Percentiles rank a stretch among this genome's conserved stretches.
Conservation (phyloP, 2,329 filamentous ascomycete species). For the Nemania serpens region DNA sequence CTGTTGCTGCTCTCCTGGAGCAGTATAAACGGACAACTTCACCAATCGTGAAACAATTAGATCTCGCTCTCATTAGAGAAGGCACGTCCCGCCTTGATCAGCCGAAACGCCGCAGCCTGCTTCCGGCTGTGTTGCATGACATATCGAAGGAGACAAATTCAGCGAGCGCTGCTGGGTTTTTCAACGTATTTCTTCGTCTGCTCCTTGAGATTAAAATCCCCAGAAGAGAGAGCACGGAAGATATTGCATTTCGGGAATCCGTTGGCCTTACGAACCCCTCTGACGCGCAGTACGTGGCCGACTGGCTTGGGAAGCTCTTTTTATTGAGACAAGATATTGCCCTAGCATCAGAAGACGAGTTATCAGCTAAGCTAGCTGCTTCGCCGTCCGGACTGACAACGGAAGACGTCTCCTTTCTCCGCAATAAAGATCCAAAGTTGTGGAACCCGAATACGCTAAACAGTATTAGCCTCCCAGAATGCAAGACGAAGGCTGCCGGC, state of each 20-base stretch:
- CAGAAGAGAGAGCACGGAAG: conserved; percentile 76
- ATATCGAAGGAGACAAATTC: conserved; percentile 64
- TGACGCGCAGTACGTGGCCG: conserved; percentile 75
- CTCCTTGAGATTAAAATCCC: conserved; percentile 75
- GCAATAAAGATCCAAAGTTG: conserved; percentile 68
- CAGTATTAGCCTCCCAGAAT: conserved; percentile 69
- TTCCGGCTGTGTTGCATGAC: conserved; percentile 72
- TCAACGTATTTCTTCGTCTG: conserved; percentile 81
- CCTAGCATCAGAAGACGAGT: conserved; percentile 35
- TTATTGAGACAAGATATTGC: conserved; percentile 61
- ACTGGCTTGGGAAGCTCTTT: conserved; percentile 78
- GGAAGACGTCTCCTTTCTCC: conserved; percentile 72
- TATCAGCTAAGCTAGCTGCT: conserved; percentile 36
- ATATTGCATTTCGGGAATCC: conserved; percentile 66
- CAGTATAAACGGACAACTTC: conserved; percentile 84
- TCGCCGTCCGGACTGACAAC: conserved; percentile 62
- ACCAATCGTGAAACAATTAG: conserved; percentile 81
- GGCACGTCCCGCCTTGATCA: conserved; percentile 61
- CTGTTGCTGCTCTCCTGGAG: conserved; percentile 80
- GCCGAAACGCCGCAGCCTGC: conserved; percentile 69
- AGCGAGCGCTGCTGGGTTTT: conserved; percentile 63
- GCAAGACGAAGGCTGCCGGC: conserved; percentile 69
- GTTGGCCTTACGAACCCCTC: conserved; percentile 68
- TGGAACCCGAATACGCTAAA: conserved; percentile 66
- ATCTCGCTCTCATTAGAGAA: conserved; percentile 87